Percentiles rank a stretch among this genome's conserved stretches.
phyloP scores from a whole-genome alignment of 768 basidiomycete genomes.

The Russula compacta region DNA sequence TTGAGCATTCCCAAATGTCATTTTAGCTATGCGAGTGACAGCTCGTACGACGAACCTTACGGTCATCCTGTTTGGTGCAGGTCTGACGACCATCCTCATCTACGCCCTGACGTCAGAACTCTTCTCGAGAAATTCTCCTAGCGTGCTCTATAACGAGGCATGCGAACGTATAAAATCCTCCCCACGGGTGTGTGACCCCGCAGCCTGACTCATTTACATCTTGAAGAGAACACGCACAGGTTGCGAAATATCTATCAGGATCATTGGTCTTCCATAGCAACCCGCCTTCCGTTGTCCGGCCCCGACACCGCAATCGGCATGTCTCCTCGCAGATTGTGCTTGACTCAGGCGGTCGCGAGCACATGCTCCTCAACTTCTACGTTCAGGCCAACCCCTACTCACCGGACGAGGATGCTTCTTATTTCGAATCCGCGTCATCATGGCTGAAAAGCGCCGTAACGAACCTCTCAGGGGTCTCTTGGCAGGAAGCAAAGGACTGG shows the following conservation, averaged over 20 bases:
- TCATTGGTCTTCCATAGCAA: conserved; percentile 75
- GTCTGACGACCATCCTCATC: conserved; percentile 62
- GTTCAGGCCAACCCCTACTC: conserved; percentile 52
- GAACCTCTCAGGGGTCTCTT: conserved; percentile 41
- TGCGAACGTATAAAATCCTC: conserved; percentile 44
- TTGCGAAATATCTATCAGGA: conserved; percentile 57
- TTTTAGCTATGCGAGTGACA: conserved; percentile 43
- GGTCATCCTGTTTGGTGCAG: conserved; percentile 67
- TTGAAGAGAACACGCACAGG: conserved; percentile 32
- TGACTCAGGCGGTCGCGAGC: conserved; percentile 67
- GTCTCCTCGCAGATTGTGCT: conserved; percentile 70
- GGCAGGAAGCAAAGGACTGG: conserved; percentile 45
- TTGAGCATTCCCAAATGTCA: neutral
- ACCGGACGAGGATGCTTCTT: conserved; percentile 32
- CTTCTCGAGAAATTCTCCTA: conserved; percentile 83
- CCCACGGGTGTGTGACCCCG: conserved; percentile 30
- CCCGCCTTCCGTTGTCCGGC: conserved; percentile 63
- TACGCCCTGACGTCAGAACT: conserved; percentile 78
- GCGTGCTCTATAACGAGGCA: conserved; percentile 61
- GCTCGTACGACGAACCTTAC: conserved; percentile 43
- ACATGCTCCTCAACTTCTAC: conserved; percentile 79
- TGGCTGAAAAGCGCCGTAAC: conserved; percentile 37
- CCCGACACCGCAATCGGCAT: conserved; percentile 75
- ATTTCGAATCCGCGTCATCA: conserved; percentile 34
- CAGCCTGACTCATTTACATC: neutral